Percentiles rank a stretch among this genome's conserved stretches.
Evolutionary conservation across 1,284 basidiomycete species (phyloP).

Genomic region (Heterobasidion occidentale): DNA sequence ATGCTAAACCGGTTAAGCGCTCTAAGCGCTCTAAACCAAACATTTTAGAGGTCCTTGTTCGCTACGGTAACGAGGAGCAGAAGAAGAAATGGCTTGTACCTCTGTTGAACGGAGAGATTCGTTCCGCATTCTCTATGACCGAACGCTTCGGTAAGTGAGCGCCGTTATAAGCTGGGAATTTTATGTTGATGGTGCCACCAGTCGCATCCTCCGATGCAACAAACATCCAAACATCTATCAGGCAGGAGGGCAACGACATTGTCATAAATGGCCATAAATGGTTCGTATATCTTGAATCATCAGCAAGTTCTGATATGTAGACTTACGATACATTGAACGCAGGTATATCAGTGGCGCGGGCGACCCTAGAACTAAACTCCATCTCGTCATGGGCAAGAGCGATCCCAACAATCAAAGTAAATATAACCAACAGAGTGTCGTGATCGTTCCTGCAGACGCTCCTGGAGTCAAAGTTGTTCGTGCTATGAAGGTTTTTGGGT

Average conservation of each 20-base stretch:
- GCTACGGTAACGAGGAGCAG: slow-evolving; percentile 85
- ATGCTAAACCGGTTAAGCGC: not conserved
- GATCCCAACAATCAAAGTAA: slow-evolving; percentile 65
- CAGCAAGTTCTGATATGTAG: not conserved
- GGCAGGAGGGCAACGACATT: slow-evolving; percentile 81
- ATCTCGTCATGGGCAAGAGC: slow-evolving; percentile 92
- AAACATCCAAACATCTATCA: slow-evolving; percentile 89
- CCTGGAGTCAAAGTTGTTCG: slow-evolving; percentile 87
- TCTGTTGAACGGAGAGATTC: slow-evolving; percentile 86
- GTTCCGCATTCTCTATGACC: slow-evolving; percentile 94
- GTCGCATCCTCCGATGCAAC: slow-evolving; percentile 95
- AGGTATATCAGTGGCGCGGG: slow-evolving; percentile 98
- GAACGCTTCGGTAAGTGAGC: slow-evolving; percentile 70
- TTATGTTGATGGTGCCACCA: slow-evolving; percentile 19
- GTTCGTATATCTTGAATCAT: slow-evolving; percentile 28
- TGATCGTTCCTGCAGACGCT: slow-evolving; percentile 84
- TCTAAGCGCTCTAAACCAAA: not conserved
- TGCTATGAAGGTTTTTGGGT: slow-evolving; percentile 90
- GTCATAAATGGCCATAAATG: slow-evolving; percentile 98
- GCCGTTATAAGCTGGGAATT: not conserved
- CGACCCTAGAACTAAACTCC: slow-evolving; percentile 84
- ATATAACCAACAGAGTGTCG: slow-evolving; percentile 88
- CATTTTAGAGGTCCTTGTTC: slow-evolving; percentile 83
- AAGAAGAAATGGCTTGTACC: slow-evolving; percentile 89
- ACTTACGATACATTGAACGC: not conserved